Evolutionary conservation across 2,329 filamentous ascomycete genomes (phyloP), one percentile per base, ranked within the genome.

Genomic region (Claviceps humidiphila): DNA sequence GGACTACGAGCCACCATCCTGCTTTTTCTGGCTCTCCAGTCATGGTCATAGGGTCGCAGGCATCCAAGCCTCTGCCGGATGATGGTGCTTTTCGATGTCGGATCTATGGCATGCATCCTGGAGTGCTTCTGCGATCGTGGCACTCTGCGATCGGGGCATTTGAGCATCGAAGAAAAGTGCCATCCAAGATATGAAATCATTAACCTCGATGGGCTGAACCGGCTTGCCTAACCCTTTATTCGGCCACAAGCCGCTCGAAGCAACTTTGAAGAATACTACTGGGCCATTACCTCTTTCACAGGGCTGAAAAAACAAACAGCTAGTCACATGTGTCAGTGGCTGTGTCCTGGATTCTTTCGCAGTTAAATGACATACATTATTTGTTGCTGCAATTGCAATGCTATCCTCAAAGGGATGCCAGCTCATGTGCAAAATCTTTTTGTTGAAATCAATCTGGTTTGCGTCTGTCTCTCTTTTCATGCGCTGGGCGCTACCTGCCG

Each of bases 401-500:
- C 91, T 97, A 73, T 98, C 91, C 72, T 98, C 93, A 64, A 94
- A 96, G 48, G 93, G 93, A 82, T 98, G 93, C 93, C 93, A 98
- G 73, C 91, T 97, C 93, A 98, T 98, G 70, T 98, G 93, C 66
- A 98, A 69, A 63, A 98, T 98, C 81, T 98, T 98, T 81, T 97
- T 98, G 79, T 97, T 97, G 72, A 97, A 98, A 71, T 98, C 93
- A 70, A 97, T 97, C 74, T 97, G 91, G 69, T 98, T 91, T 54
- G 93, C 93, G 70, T 98, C 93, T 51, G 93, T 98, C 75, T 98
- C 93, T 74, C 96, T 97, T 64, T 90, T 85, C 93, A 98, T 97
- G 61, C 93, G 81, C 66, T 93, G 89, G 45, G 78, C 75, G 50
- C 82, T 82, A 49, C 81, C 83, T 38, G 87, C 87, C 55, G 93